These are phyloP conservation scores for Coleophoma eucalyptorum DNA, from an alignment of 2,329 filamentous ascomycete species.

Conservation along the genomic window DNA sequence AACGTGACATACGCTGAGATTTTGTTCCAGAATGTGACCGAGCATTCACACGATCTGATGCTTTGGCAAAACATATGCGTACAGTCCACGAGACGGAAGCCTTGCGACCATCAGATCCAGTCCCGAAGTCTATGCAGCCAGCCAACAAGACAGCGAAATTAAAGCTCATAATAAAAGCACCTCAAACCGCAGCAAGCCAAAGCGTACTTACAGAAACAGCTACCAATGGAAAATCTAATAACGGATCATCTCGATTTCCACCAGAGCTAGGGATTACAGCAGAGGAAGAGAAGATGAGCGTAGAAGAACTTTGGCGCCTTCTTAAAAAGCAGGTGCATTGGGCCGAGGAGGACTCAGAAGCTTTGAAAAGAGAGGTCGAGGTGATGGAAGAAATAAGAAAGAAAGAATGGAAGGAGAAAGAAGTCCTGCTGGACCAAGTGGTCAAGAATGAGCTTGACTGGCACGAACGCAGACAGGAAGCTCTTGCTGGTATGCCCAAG, in stretches of 20 bases:
- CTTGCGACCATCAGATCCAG: conserved; percentile 72
- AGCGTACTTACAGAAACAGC: conserved; percentile 48
- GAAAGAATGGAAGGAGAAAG: conserved; percentile 76
- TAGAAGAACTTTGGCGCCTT: conserved; percentile 63
- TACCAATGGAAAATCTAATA: conserved; percentile 35
- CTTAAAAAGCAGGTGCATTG: conserved; percentile 65
- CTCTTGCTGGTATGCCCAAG: conserved; percentile 42
- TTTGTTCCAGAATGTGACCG: conserved; percentile 78
- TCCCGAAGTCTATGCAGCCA: conserved; percentile 64
- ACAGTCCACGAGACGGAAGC: conserved; percentile 98
- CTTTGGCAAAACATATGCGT: conserved; percentile 96
- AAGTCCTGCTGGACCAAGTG: conserved; percentile 71
- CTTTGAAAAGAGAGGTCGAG: conserved; percentile 61
- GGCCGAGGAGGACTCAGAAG: conserved; percentile 64
- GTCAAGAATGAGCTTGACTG: conserved; percentile 64
- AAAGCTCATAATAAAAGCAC: conserved; percentile 57
- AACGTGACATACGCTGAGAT: conserved; percentile 14
- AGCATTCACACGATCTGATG: conserved; percentile 93
- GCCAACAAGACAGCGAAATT: conserved; percentile 41
- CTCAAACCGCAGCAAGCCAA: conserved; percentile 38
- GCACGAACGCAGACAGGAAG: conserved; percentile 52
- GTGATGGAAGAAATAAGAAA: conserved; percentile 62
- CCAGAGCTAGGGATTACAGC: conserved; percentile 55
- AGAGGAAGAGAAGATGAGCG: conserved; percentile 58
- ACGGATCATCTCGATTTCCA: conserved; percentile 25